phyloP scores from a whole-genome alignment of 345 rosid species.

The Arabis alpina region DNA sequence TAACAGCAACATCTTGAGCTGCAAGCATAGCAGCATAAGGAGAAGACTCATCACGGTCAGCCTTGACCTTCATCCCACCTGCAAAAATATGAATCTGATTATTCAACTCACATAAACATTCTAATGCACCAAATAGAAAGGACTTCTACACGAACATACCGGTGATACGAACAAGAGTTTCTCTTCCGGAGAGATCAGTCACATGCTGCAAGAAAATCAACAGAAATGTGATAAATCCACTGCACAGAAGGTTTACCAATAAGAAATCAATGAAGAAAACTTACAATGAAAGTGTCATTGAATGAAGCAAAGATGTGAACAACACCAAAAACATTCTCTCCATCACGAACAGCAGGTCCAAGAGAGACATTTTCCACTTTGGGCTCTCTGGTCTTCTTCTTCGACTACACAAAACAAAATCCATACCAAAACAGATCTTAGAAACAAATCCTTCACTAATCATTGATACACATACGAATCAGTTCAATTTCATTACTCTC shows the following conservation, averaged over 20 bases:
- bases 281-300: slow-evolving; percentile 79
- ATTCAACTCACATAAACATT: not conserved
- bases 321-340: slow-evolving; percentile 79
- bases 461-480: slow-evolving; percentile 6
- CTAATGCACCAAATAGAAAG: not conserved
- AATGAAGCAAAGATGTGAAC: slow-evolving; percentile 81
- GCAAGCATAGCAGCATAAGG: slow-evolving; percentile 96
- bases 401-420: slow-evolving; percentile 51
- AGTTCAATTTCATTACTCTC: slow-evolving; percentile 8
- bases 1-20: slow-evolving; percentile 74
- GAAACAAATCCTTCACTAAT: slow-evolving; percentile 1
- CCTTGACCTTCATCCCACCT: slow-evolving; percentile 98
- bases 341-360: slow-evolving; percentile 78
- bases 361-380: slow-evolving; percentile 78
- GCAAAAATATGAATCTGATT: not conserved
- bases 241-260: not conserved
- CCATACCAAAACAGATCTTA: slow-evolving; percentile 6
- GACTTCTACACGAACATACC: slow-evolving; percentile 43
- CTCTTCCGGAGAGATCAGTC: slow-evolving; percentile 86
- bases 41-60: slow-evolving; percentile 88
- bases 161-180: slow-evolving; percentile 82
- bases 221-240: not conserved
- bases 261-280: not conserved
- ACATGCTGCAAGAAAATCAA: slow-evolving; percentile 61
- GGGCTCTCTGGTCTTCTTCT: slow-evolving; percentile 73